Percentiles rank a stretch among this genome's conserved stretches.
phyloP scores from a whole-genome alignment of 2,329 filamentous ascomycete species.

The Venturia aucupariae region DNA sequence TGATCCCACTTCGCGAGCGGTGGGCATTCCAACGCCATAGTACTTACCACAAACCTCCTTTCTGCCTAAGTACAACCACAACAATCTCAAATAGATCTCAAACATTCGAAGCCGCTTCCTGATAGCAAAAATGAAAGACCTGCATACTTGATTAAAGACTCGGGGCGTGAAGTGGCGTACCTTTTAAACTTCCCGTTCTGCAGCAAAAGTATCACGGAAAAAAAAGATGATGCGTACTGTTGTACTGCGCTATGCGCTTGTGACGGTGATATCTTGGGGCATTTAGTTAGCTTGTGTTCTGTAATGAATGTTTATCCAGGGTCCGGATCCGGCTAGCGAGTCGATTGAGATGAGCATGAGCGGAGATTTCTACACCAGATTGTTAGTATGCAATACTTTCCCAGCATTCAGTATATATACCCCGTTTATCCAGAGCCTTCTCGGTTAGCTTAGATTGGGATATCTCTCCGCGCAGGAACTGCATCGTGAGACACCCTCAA shows the following conservation, averaged over 20 bases:
- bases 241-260: background rate
- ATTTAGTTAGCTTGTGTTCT: background rate
- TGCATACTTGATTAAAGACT: background rate
- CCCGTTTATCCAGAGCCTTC: background rate
- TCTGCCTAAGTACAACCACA: background rate
- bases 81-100: background rate
- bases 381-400: background rate
- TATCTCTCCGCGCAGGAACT: background rate
- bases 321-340: background rate
- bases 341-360: background rate
- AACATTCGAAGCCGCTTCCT: background rate
- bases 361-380: background rate
- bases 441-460: background rate
- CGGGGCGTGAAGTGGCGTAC: background rate
- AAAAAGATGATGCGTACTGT: background rate
- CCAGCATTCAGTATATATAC: background rate
- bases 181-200: background rate
- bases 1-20: background rate
- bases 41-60: background rate
- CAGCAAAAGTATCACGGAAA: background rate
- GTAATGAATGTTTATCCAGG: background rate
- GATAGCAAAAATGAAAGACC: background rate
- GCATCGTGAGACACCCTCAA: background rate
- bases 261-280: background rate
- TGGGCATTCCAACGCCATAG: background rate